Evolutionary conservation across 1,284 basidiomycete genomes (phyloP), one percentile per base, ranked within the genome.

Genomic region (Sanghuangporus sanghuang): DNA sequence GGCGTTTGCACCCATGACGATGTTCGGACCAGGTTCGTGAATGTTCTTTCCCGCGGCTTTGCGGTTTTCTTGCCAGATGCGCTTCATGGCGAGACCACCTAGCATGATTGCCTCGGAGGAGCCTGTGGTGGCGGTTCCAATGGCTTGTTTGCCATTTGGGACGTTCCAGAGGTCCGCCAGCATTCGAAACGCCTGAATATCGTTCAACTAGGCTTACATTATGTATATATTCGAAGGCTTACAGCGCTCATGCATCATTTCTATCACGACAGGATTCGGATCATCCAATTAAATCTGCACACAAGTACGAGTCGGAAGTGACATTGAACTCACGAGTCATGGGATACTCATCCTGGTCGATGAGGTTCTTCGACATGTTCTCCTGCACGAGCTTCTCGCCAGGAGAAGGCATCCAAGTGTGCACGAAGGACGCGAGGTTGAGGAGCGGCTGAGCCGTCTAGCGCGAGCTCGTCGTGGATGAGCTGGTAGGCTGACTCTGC

Each of bases 121-220:
- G 7, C 96, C 96, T 0, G 95, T 96, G 2, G 95, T 97, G 0
- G 96, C 95, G 0, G 95, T 96, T 6, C 94, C 94, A 61, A 95
- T 85, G 0, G 93, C 91, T 61, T 88, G 78, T 64, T 85, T 81
- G 6, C 82, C 75, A 40, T 85, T 83, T 9, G 91, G 91, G 0
- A 92, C 94, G 71, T 98, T 85, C 96, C 96, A 98, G 56, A 98
- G 78, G 71, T 93, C 85, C n/a, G 94, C 92, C 58, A 98, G 81
- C 74, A 96, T 94, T 16, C n/a, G 90, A 92, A 60, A 93, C 74
- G 68, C 82, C 81, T 77, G 50, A 50, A 27, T 16, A 32, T 46
- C 14, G 66, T 27, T 59, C 59, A 27, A 3, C 27, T 32, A 59
- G 4, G 61, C 48, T 11, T 46, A 1, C 14, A 18, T n/a, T 14